These are phyloP conservation scores for Fusarium haematococcum DNA, from an alignment of 2,329 filamentous ascomycete genomes.

Conservation along the genomic window DNA sequence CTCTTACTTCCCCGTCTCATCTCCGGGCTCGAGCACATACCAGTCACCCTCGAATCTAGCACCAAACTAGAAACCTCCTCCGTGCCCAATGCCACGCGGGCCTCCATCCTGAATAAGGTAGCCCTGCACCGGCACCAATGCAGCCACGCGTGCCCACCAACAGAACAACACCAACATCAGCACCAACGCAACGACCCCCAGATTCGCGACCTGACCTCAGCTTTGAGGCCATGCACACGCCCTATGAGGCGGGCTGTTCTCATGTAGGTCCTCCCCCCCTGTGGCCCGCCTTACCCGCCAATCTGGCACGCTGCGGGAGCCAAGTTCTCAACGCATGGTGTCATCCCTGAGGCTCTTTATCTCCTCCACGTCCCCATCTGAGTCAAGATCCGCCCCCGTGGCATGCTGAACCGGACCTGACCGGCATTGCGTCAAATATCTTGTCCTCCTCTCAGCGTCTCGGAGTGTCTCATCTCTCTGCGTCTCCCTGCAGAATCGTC, in stretches of 20 bases:
- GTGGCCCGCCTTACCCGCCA: conserved; percentile 11
- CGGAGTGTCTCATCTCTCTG: conserved; percentile 20
- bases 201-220: conserved; percentile 5
- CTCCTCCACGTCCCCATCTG: neutral
- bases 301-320: conserved; percentile 27
- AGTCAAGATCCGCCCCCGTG: conserved; percentile 9
- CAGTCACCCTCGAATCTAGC: neutral
- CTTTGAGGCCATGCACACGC: conserved; percentile 3
- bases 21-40: conserved; percentile 10
- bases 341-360: neutral
- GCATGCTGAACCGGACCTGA: conserved; percentile 8
- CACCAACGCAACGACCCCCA: neutral
- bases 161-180: neutral
- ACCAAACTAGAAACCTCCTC: conserved; percentile 27
- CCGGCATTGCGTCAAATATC: neutral
- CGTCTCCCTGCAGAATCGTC: conserved; percentile 24
- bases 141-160: conserved; percentile 27
- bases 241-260: neutral
- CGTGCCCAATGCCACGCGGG: conserved; percentile 29
- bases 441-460: conserved; percentile 5
- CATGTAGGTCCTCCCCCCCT: neutral
- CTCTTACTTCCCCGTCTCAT: conserved; percentile 10
- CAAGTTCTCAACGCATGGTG: neutral
- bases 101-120: conserved; percentile 25
- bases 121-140: conserved; percentile 16